Percentiles rank a stretch among this genome's conserved stretches.
Conservation (phyloP, 768 basidiomycete species). For the Pleurotus pulmonarius region DNA sequence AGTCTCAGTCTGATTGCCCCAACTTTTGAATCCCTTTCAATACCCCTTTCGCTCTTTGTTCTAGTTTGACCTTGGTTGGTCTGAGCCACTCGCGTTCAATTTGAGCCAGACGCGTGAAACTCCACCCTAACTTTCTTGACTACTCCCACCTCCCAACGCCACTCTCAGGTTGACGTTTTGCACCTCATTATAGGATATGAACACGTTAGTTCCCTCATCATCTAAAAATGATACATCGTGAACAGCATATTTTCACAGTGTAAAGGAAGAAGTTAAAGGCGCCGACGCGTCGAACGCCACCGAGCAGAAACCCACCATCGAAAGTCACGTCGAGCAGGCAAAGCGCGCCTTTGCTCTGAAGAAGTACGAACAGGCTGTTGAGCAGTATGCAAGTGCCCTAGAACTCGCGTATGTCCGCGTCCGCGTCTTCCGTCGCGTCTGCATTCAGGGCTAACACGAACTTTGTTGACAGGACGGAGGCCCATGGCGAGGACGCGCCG, state of each 20-base stretch:
- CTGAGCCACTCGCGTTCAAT: neutral
- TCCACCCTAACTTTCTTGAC: neutral
- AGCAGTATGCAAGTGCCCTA: conserved; percentile 79
- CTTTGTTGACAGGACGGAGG: conserved; percentile 50
- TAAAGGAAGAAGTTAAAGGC: conserved; percentile 10
- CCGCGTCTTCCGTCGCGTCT: neutral
- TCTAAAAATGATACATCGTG: too few species aligned
- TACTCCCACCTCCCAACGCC: conserved; percentile 19
- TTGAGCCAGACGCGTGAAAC: conserved; percentile 3
- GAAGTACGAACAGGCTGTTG: conserved; percentile 83
- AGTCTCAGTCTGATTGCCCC: neutral
- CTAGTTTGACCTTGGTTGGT: conserved; percentile 5
- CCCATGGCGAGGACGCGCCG: conserved; percentile 75
- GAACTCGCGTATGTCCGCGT: conserved; percentile 67
- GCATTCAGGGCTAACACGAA: conserved; percentile 13
- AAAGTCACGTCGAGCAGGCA: conserved; percentile 68
- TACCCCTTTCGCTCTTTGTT: conserved; percentile 5
- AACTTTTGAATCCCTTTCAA: neutral
- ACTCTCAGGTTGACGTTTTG: conserved; percentile 10
- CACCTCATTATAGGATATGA: neutral
- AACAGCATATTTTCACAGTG: neutral
- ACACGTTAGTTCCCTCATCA: neutral
- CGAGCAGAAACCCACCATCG: conserved; percentile 31
- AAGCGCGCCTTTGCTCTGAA: conserved; percentile 86
- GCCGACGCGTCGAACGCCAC: conserved; percentile 22